Base-by-base conservation (phyloP, 306 rosid species). In the Alnus glutinosa region DNA sequence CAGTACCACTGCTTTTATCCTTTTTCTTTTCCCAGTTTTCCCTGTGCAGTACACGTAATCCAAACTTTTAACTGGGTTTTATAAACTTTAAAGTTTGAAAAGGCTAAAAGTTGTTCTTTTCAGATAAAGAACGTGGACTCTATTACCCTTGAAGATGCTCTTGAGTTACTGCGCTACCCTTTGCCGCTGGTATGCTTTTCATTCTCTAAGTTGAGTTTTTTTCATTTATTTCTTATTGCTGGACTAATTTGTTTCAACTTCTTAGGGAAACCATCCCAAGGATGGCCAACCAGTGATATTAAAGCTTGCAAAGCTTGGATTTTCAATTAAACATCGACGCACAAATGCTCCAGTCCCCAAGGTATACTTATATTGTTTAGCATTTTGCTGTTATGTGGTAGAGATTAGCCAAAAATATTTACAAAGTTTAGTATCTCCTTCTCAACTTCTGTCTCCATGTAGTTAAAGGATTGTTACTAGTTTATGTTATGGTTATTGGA, bases 181-280 rank as follows among this genome's bases (percentile, higher is more conserved):
- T 63, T 88, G 84, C 91, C 96, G 39, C 84, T 96, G 98, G 99
- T 95, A 90, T 57, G 89, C 66, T 77, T 80, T 71, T 52, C 76
- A 55, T 48, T 80, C 75, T 51, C 58, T 46, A 19, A 76, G 70
- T 62, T 32, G 48, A 23, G 55, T 61, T 64, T 11, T 2, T 77
- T 66, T 75, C 8, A 1, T 39, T 4, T 48, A 23, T 54, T 62
- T 61, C 16, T 28, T 23, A 16, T 71, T 69, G 68, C 71, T 70
- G 57, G 69, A 58, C 55, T 81, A 3, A 9, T 78, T 67, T 34
- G 77, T 83, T 67, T 73, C 79, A n/a, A 9, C 84, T 68, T 85
- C 57, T 77, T 80, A 95, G 99, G 99, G 99, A 58, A 74, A 83
- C 34, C 99, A 95, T 88, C 99, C 99, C 2, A 77, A 71, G 69